Percentiles rank a stretch among this genome's conserved stretches.
Evolutionary conservation across 2,329 filamentous ascomycete genomes (phyloP).

Genomic region (Phoma herbarum): DNA sequence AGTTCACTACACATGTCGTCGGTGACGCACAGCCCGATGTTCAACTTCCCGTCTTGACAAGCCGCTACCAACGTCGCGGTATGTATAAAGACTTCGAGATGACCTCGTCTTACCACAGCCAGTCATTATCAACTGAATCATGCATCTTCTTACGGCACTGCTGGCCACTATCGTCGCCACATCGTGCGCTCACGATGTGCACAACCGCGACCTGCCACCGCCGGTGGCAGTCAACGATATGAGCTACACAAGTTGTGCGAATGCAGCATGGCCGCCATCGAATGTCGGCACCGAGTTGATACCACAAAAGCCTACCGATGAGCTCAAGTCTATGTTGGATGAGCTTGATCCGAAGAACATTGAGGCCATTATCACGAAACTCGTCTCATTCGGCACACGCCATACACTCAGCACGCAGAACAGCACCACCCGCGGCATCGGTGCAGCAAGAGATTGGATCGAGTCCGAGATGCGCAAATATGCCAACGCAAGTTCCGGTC

Average conservation of each 20-base stretch:
- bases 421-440: slow-evolving; percentile 61
- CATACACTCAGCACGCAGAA: slow-evolving; percentile 65
- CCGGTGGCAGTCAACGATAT: slow-evolving; percentile 44
- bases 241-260: slow-evolving; percentile 45
- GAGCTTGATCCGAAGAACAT: slow-evolving; percentile 57
- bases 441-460: slow-evolving; percentile 67
- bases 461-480: slow-evolving; percentile 59
- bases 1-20: slow-evolving; percentile 31
- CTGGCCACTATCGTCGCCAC: slow-evolving; percentile 29
- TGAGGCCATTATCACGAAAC: slow-evolving; percentile 61
- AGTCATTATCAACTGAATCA: slow-evolving; percentile 14
- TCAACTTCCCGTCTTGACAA: slow-evolving; percentile 9
- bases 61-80: slow-evolving; percentile 7
- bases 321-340: slow-evolving; percentile 52
- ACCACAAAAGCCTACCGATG: slow-evolving; percentile 54
- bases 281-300: slow-evolving; percentile 49
- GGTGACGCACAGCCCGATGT: slow-evolving; percentile 10
- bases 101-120: not conserved
- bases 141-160: slow-evolving; percentile 30
- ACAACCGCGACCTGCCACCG: slow-evolving; percentile 38
- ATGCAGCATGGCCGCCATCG: slow-evolving; percentile 55
- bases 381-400: slow-evolving; percentile 65
- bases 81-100: slow-evolving; percentile 24
- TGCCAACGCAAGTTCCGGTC: slow-evolving; percentile 59
- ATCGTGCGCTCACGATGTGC: slow-evolving; percentile 37